Evolutionary conservation across 2,329 filamentous ascomycete genomes (phyloP).

Genomic region (Talaromyces piceae): DNA sequence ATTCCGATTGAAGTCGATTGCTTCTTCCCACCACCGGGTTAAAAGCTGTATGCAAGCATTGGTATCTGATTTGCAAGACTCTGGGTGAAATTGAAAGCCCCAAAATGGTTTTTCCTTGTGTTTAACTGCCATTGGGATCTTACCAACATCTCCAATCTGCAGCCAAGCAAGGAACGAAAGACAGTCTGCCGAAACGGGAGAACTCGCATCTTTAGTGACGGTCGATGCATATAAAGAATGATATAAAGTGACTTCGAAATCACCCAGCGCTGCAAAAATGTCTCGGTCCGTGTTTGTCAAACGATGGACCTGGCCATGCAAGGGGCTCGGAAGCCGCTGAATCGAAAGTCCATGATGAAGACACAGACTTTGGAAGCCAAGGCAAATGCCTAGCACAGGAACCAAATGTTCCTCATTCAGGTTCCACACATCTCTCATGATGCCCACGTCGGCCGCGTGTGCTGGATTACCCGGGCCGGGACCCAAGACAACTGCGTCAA

Average conservation of each 20-base stretch:
- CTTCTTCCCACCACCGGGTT: constrained; percentile 66
- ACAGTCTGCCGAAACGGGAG: background rate
- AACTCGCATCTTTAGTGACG: constrained; percentile 1
- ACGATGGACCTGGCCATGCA: constrained; percentile 72
- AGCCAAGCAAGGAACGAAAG: constrained; percentile 57
- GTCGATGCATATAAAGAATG: constrained; percentile 53
- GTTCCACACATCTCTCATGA: constrained; percentile 70
- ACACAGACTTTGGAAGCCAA: constrained; percentile 80
- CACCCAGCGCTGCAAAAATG: constrained; percentile 57
- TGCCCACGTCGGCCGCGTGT: constrained; percentile 66
- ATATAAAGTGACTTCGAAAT: constrained; percentile 67
- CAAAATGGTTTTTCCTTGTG: constrained; percentile 67
- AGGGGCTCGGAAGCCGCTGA: constrained; percentile 58
- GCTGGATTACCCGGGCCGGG: constrained; percentile 81
- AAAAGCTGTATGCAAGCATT: constrained; percentile 56
- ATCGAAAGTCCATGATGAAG: constrained; percentile 61
- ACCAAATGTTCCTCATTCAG: constrained; percentile 53
- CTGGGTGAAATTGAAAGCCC: constrained; percentile 86
- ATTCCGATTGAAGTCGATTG: constrained; percentile 53
- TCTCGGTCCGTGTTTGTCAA: constrained; percentile 55
- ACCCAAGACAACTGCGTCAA: constrained; percentile 81
- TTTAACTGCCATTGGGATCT: constrained; percentile 67
- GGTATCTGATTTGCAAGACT: constrained; percentile 70
- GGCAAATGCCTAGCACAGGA: constrained; percentile 79
- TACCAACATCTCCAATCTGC: constrained; percentile 31